These are phyloP conservation scores for Oidiodendron maius DNA, from an alignment of 495 filamentous ascomycete species.

Conservation along the genomic window DNA sequence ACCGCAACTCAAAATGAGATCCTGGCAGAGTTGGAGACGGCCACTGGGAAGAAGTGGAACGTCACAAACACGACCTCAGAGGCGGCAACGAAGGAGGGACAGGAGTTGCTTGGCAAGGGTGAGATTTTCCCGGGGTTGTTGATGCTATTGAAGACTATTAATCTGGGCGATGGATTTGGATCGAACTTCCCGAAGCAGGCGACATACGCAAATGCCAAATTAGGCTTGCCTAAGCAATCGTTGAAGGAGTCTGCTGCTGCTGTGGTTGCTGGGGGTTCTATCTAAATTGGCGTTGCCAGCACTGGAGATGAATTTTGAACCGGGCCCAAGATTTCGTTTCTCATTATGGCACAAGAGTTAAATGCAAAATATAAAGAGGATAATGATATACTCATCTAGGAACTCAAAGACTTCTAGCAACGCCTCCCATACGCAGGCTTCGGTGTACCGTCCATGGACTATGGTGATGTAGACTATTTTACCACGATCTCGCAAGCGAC, in stretches of 20 bases:
- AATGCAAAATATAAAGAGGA: no score
- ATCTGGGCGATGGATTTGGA: slow-evolving; percentile 43
- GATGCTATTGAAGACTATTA: slow-evolving; percentile 42
- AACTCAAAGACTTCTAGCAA: no score
- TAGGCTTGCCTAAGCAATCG: slow-evolving; percentile 52
- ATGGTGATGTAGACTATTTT: no score
- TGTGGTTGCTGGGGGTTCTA: neutral
- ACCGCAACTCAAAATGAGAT: slow-evolving; percentile 36
- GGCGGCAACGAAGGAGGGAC: neutral
- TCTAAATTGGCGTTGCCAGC: no score
- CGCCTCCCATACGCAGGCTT: no score
- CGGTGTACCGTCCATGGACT: no score
- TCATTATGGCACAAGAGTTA: no score
- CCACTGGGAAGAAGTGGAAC: slow-evolving; percentile 7
- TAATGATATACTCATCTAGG: no score
- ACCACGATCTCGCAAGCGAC: no score
- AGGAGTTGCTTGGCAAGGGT: slow-evolving; percentile 1
- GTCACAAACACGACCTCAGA: neutral
- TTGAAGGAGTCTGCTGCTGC: slow-evolving; percentile 40
- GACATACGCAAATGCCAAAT: slow-evolving; percentile 37
- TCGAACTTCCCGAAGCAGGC: slow-evolving; percentile 36
- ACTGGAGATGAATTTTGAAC: no score
- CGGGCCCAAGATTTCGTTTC: no score
- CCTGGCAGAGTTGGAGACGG: slow-evolving; percentile 23
- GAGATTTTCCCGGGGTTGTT: slow-evolving; percentile 37